Evolutionary conservation across 2,329 filamentous ascomycete species (phyloP).

Genomic region (Bipolaris zeicola): DNA sequence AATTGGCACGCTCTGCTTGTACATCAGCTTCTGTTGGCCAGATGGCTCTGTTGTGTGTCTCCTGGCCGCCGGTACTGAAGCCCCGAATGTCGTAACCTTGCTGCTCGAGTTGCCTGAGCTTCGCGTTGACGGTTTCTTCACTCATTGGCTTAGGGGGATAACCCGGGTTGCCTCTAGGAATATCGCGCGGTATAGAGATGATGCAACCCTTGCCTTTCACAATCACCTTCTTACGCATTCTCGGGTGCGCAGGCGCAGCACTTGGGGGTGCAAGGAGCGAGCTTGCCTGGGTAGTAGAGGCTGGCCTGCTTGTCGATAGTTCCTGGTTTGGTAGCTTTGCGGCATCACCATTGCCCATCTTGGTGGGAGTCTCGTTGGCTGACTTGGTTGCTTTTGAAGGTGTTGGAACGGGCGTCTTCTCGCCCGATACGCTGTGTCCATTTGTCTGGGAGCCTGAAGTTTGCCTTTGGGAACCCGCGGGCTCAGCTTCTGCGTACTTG

Average conservation of each 20-base stretch:
- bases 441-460: constrained; percentile 26
- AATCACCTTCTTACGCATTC: constrained; percentile 51
- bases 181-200: constrained; percentile 52
- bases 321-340: constrained; percentile 6
- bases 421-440: constrained; percentile 23
- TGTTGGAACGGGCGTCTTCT: constrained; percentile 24
- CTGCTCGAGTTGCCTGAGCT: constrained; percentile 70
- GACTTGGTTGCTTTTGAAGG: constrained; percentile 27
- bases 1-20: constrained; percentile 59
- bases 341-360: constrained; percentile 10
- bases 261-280: constrained; percentile 25
- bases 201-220: constrained; percentile 55
- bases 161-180: constrained; percentile 49
- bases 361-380: constrained; percentile 26
- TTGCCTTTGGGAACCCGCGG: constrained; percentile 43
- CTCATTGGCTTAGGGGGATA: constrained; percentile 52
- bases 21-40: constrained; percentile 71
- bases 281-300: constrained; percentile 12
- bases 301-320: constrained; percentile 6
- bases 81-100: constrained; percentile 71
- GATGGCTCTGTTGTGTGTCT: constrained; percentile 66
- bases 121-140: constrained; percentile 62
- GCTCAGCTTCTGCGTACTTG: constrained; percentile 45
- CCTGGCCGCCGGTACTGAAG: constrained; percentile 58
- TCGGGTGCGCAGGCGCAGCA: constrained; percentile 29